Percentiles rank a stretch among this genome's conserved stretches.
These are phyloP conservation scores for Solanum pennellii DNA, from an alignment of 257 asterid species.

Conservation along the genomic window DNA sequence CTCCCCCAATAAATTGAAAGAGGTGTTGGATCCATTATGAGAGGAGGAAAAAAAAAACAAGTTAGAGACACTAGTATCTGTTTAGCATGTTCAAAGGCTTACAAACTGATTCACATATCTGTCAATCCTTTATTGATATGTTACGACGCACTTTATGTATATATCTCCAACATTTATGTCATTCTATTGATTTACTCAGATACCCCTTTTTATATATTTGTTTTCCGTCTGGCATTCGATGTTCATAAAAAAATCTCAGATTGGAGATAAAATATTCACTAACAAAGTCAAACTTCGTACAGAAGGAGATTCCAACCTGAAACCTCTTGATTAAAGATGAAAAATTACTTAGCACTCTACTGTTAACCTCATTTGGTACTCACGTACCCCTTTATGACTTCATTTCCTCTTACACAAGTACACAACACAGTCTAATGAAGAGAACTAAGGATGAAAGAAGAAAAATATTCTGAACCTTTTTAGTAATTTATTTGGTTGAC, in stretches of 20 bases:
- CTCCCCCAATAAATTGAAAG: background rate
- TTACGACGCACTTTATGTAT: background rate
- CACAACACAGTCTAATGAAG: background rate
- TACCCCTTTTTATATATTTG: background rate
- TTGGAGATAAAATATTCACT: no score
- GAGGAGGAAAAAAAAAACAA: background rate
- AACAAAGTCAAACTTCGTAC: no score
- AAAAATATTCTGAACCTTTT: background rate
- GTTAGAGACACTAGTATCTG: background rate
- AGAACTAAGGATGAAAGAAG: background rate
- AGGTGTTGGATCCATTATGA: background rate
- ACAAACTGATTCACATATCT: conserved; percentile 5
- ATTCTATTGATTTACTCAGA: background rate
- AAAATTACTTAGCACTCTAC: no score
- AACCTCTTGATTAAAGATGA: no score
- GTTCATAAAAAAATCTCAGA: no score
- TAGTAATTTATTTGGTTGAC: background rate
- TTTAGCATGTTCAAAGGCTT: conserved; percentile 67
- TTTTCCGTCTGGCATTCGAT: accelerated
- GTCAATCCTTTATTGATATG: background rate
- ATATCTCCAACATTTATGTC: background rate
- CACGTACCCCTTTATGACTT: background rate
- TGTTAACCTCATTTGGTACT: background rate
- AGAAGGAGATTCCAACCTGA: no score
- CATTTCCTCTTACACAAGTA: background rate